Conservation (phyloP, 768 basidiomycete genomes). For the Podaxis pistillaris region DNA sequence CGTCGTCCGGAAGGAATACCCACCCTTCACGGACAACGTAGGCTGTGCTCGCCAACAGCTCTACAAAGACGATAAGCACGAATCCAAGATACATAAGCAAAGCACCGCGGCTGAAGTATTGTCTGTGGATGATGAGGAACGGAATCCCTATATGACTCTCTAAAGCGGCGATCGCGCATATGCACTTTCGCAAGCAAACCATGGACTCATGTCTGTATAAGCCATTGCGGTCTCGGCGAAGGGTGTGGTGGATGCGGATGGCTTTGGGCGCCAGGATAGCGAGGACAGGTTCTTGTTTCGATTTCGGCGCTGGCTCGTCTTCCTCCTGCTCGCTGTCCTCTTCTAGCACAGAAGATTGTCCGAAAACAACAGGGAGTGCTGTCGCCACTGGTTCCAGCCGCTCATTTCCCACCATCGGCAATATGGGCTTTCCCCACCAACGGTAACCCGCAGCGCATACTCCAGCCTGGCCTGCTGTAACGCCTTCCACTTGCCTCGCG, state of each 20-base stretch:
- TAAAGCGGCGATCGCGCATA: no score
- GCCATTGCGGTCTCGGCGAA: neutral
- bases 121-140: neutral
- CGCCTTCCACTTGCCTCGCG: neutral
- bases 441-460: neutral
- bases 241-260: neutral
- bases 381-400: neutral
- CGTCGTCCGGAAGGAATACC: neutral
- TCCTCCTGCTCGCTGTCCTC: neutral
- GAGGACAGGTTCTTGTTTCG: neutral
- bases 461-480: neutral
- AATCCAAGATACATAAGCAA: neutral
- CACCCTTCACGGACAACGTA: neutral
- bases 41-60: neutral
- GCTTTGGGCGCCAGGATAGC: neutral
- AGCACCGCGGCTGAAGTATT: neutral
- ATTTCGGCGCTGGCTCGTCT: neutral
- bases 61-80: neutral
- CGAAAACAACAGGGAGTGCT: neutral
- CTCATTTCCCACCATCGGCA: neutral
- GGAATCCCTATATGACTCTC: neutral
- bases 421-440: conserved; percentile 1
- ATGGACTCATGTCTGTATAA: neutral
- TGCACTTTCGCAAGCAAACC: neutral
- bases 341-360: neutral